phyloP scores from a whole-genome alignment of 164 flowering plant genomes.

The Brasenia schreberi region DNA sequence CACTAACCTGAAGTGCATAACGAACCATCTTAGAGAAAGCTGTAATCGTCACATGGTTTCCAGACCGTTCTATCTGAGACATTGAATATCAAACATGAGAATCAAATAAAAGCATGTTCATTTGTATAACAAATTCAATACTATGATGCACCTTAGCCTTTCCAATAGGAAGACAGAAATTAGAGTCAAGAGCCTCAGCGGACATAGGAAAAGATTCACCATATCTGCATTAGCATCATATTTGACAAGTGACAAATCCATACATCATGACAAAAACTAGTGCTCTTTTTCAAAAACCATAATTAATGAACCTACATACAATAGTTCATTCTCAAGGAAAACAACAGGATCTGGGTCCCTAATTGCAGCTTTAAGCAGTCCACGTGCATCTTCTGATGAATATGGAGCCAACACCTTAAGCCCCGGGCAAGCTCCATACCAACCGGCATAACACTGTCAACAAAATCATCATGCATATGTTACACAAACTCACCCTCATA shows the following conservation, averaged over 20 bases:
- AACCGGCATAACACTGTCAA: constrained; percentile 75
- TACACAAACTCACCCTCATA: too few relatives aligned
- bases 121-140: background rate
- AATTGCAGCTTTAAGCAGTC: constrained; percentile 73
- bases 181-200: constrained; percentile 79
- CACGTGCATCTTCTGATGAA: constrained; percentile 87
- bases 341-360: constrained; percentile 85
- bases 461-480: background rate
- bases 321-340: constrained; percentile 88
- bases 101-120: background rate
- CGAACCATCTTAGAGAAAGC: constrained; percentile 96
- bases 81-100: background rate
- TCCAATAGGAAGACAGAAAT: constrained; percentile 78
- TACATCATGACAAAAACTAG: background rate
- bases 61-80: constrained; percentile 73
- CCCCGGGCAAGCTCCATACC: constrained; percentile 72
- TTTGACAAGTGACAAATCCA: background rate
- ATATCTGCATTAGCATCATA: constrained; percentile 35
- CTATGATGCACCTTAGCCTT: constrained; percentile 63
- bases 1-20: constrained; percentile 68
- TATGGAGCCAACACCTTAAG: constrained; percentile 77
- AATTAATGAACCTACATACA: constrained; percentile 34
- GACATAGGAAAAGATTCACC: constrained; percentile 88
- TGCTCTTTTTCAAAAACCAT: background rate
- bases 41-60: constrained; percentile 75